Evolutionary conservation across 2,329 filamentous ascomycete species (phyloP).

Genomic region (Pseudonectria foliicola): DNA sequence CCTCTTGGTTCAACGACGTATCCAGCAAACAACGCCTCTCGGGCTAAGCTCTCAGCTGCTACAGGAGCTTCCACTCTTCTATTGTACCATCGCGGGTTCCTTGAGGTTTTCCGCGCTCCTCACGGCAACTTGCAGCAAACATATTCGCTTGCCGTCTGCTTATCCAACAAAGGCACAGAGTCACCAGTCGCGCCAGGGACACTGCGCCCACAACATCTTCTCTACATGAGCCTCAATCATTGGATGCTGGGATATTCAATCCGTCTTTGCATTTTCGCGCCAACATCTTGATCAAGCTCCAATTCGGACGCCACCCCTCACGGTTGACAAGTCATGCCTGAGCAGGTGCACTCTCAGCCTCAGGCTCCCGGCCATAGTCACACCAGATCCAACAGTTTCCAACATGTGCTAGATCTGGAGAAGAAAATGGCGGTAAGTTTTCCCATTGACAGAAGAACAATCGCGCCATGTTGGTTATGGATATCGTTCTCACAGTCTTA

Average conservation of each 20-base stretch:
- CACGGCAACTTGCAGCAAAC: constrained; percentile 15
- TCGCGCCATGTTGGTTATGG: constrained; percentile 1
- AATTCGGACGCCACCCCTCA: background rate
- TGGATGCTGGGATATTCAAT: too few relatives aligned
- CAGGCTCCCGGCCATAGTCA: constrained; percentile 7
- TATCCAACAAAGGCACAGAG: background rate
- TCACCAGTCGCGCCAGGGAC: too few relatives aligned
- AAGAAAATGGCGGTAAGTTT: constrained; percentile 48
- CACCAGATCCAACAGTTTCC: constrained; percentile 39
- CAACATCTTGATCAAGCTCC: background rate
- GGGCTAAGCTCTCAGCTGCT: too few relatives aligned
- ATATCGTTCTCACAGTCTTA: constrained; percentile 3
- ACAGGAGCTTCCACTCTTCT: too few relatives aligned
- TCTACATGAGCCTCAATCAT: too few relatives aligned
- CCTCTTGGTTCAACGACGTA: too few relatives aligned
- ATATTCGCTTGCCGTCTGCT: constrained; percentile 1
- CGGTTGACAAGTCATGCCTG: constrained; percentile 9
- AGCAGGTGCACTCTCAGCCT: constrained; percentile 8
- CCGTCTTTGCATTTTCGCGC: background rate
- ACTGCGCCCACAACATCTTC: too few relatives aligned
- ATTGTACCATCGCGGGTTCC: too few relatives aligned
- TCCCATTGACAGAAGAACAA: constrained; percentile 1
- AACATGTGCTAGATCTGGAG: constrained; percentile 54
- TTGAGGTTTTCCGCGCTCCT: constrained; percentile 2
- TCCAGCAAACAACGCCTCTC: too few relatives aligned